Evolutionary conservation across 192 early-diverging fungal genomes (phyloP).

Genomic region (Dimargaris cristalligena): DNA sequence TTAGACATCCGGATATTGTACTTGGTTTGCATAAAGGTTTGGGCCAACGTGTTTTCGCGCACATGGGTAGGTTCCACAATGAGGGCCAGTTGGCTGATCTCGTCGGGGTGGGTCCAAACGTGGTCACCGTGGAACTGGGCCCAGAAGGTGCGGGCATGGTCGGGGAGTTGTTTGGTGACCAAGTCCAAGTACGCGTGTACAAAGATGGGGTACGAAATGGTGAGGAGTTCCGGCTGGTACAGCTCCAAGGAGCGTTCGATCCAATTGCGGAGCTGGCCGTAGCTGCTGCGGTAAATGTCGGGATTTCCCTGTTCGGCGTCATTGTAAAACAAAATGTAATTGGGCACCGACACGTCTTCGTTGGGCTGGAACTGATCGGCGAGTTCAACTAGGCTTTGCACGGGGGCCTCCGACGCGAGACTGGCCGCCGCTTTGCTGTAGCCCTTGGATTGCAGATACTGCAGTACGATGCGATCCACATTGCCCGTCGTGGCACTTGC

Average conservation of each 20-base stretch:
- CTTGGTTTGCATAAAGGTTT: conserved; percentile 61
- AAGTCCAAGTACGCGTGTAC: conserved; percentile 84
- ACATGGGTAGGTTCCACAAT: conserved; percentile 62
- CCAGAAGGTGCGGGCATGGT: conserved; percentile 48
- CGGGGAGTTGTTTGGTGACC: conserved; percentile 32
- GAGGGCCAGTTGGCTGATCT: conserved; percentile 46
- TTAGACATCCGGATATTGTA: conserved; percentile 73
- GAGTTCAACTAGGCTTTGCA: conserved; percentile 29
- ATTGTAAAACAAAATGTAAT: conserved; percentile 46
- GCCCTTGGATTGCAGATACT: conserved; percentile 50
- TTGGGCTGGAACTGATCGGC: conserved; percentile 21
- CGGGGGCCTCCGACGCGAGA: conserved; percentile 39
- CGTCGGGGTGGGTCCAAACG: conserved; percentile 49
- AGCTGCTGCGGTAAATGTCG: conserved; percentile 64
- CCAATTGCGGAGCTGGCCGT: conserved; percentile 64
- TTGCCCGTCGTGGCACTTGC: too few species aligned
- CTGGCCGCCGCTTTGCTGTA: conserved; percentile 47
- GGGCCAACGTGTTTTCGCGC: conserved; percentile 62
- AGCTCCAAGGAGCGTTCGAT: conserved; percentile 87
- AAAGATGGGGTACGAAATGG: conserved; percentile 79
- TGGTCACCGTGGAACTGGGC: conserved; percentile 61
- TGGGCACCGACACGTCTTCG: conserved; percentile 40
- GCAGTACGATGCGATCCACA: conserved; percentile 40
- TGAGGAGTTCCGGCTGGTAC: conserved; percentile 80
- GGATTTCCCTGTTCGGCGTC: conserved; percentile 62